These are phyloP conservation scores for Backusella australiensis DNA, from an alignment of 192 early-diverging fungal genomes.

Conservation along the genomic window DNA sequence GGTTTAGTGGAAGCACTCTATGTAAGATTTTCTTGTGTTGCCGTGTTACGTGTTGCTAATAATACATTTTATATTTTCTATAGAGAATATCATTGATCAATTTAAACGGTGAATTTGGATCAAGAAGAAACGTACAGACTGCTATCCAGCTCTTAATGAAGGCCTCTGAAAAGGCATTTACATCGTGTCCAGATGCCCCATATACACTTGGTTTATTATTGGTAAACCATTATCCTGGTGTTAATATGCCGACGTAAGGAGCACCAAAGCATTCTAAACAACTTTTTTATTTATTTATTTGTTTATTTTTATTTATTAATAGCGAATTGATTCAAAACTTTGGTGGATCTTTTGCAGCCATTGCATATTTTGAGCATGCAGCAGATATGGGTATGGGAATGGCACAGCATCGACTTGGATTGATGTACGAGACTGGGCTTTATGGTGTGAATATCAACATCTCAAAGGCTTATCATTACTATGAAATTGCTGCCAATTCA, in stretches of 20 bases:
- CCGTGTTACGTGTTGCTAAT: too few species aligned
- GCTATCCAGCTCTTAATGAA: constrained; percentile 82
- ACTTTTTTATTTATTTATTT: constrained; percentile 46
- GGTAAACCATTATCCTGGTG: constrained; percentile 61
- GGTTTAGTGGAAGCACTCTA: constrained; percentile 67
- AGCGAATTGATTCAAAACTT: constrained; percentile 19
- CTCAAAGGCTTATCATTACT: constrained; percentile 4
- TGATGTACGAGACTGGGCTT: constrained; percentile 31
- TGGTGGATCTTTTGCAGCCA: constrained; percentile 72
- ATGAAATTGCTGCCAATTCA: constrained; percentile 6
- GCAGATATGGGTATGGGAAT: constrained; percentile 72
- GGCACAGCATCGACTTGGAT: constrained; percentile 44
- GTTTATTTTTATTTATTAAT: not conserved
- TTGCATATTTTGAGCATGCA: constrained; percentile 70
- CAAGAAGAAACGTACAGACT: constrained; percentile 66
- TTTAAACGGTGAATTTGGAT: constrained; percentile 71
- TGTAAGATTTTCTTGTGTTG: constrained; percentile 34
- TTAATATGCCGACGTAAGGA: constrained; percentile 50
- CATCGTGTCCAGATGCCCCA: constrained; percentile 70
- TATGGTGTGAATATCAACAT: constrained; percentile 13
- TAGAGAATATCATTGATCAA: constrained; percentile 80
- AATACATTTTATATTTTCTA: not conserved
- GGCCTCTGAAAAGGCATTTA: constrained; percentile 50
- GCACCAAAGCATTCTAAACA: not conserved
- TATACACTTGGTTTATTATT: constrained; percentile 80